These are phyloP conservation scores for Striga asiatica DNA, from an alignment of 257 asterid genomes.

Conservation along the genomic window DNA sequence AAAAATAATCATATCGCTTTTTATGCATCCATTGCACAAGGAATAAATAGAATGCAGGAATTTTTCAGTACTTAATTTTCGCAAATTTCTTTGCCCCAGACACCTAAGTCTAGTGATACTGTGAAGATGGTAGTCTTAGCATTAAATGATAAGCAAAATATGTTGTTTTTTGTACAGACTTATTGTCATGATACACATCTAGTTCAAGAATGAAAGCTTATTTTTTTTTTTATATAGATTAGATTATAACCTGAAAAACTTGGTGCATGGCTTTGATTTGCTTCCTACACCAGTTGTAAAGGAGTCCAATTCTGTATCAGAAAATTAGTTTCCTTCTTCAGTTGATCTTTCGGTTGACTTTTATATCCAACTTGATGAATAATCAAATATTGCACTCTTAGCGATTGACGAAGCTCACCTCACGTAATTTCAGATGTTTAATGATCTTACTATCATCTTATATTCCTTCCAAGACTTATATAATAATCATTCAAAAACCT, in stretches of 20 bases:
- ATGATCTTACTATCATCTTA: not conserved
- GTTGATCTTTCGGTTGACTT: constrained; percentile 29
- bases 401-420: constrained; percentile 4
- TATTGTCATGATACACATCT: too few species aligned
- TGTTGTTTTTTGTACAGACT: too few species aligned
- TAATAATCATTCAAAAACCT: not conserved
- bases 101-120: too few species aligned
- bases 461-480: not conserved
- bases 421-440: not conserved
- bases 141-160: too few species aligned
- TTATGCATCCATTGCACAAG: not conserved
- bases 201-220: constrained; percentile 12
- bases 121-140: too few species aligned
- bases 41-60: too few species aligned
- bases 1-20: not conserved
- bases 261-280: constrained; percentile 99
- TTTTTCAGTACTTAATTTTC: too few species aligned
- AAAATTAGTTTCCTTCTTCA: constrained; percentile 44
- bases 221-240: constrained; percentile 41
- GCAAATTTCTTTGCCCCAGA: too few species aligned
- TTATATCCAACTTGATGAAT: constrained; percentile 9
- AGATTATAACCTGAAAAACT: constrained; percentile 99
- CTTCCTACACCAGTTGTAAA: constrained; percentile 91
- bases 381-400: constrained; percentile 4
- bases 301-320: constrained; percentile 90